A percentile compares a stretch with the other conserved stretches of the same genome.
phyloP scores from a whole-genome alignment of 2,329 filamentous ascomycete genomes.

The Chaetomium globosum region DNA sequence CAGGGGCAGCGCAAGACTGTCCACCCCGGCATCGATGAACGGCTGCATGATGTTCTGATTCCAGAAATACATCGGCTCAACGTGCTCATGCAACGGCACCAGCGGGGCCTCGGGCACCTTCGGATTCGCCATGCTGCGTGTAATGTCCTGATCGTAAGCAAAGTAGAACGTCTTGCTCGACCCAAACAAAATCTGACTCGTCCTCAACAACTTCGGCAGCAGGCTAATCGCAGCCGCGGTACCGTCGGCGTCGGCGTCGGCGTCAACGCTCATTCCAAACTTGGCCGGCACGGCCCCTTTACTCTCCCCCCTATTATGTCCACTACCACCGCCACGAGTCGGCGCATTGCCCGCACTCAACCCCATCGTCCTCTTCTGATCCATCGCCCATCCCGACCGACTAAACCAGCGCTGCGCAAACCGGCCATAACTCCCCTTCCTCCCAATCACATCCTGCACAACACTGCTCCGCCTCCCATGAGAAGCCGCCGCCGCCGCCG shows the following conservation, averaged over 20 bases:
- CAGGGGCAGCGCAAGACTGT: conserved; percentile 73
- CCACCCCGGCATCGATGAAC: conserved; percentile 73
- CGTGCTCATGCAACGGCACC: conserved; percentile 68
- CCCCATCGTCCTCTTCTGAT: conserved; percentile 69
- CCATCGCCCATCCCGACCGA: conserved; percentile 75
- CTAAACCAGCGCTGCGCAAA: conserved; percentile 94
- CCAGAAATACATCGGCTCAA: conserved; percentile 87
- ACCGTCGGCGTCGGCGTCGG: conserved; percentile 43
- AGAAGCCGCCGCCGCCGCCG: neutral
- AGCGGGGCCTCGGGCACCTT: conserved; percentile 44
- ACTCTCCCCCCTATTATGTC: conserved; percentile 35
- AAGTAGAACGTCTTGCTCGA: conserved; percentile 87
- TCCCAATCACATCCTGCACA: conserved; percentile 84
- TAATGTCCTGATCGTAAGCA: conserved; percentile 92
- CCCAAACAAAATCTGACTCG: conserved; percentile 81
- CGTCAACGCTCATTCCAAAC: too few species aligned
- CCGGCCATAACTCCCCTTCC: conserved; percentile 79
- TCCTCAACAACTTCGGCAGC: conserved; percentile 81
- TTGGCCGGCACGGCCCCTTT: conserved; percentile 38
- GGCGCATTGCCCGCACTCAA: conserved; percentile 53
- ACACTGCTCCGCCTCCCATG: conserved; percentile 60
- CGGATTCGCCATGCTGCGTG: conserved; percentile 59
- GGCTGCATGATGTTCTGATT: conserved; percentile 74
- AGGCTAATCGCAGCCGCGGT: conserved; percentile 51
- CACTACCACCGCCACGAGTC: conserved; percentile 1